Evolutionary conservation across 1,139 yeast genomes (phyloP), one percentile per base, ranked within the genome.

Genomic region (Scheffersomyces segobiensis): DNA sequence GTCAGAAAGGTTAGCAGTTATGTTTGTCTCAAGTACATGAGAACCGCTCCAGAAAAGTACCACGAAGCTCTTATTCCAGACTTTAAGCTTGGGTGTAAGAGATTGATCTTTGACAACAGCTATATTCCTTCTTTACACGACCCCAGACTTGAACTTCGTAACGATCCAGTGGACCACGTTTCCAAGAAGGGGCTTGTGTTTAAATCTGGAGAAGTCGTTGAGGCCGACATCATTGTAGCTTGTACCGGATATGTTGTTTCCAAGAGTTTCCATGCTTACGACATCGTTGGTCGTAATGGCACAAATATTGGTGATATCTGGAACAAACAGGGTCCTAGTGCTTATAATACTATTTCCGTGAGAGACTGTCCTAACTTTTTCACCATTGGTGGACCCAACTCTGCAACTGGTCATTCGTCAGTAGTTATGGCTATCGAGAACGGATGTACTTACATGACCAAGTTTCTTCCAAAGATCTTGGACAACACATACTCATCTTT

Each of bases 361-460:
- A 74, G 73, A 54, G 69, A 78, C 48, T 68, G 72, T 54, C 83
- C 83, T 21, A 79, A 79, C 58, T 60, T 72, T 14, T 77, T 78
- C 60, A 32, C 72, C 12, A 68, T 79, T 60, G 79, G 72, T 3
- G 83, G 83, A 3, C 82, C 83, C 32, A 79, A 79, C 59, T 70
- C 80, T 2, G 79, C 80, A 19, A 77, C 82, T 17, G 83, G 83
- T 5, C 83, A 79, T 61, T 71, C 80, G 0, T 78, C 82, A 1
- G 82, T 78, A 55, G 78, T 79, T 5, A 67, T 76, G 63, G 80
- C 82, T 22, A 73, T 77, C 59, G 83, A 79, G 63, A 78, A 77
- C 63, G 74, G 72, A 5, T 69, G 75, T 56, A 65, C 62, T 8
- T 78, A 67, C 59, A 68, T 71, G 52, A 52, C 61, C 1, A 68